These are phyloP conservation scores for Rhazya stricta DNA, from an alignment of 257 asterid genomes.

Conservation along the genomic window DNA sequence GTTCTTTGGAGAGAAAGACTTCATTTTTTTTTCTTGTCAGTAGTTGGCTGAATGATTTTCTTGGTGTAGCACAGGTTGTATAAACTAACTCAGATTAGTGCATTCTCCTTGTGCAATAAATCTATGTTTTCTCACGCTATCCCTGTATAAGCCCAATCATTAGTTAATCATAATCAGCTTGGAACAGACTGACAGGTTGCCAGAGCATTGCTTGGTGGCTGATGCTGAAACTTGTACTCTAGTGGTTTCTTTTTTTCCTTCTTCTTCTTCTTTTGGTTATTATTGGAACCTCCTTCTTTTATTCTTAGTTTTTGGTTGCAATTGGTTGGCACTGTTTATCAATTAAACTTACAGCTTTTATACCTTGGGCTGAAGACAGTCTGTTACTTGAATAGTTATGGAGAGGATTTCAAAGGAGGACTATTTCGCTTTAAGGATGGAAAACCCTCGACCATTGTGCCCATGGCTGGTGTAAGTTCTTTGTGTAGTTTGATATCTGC, in stretches of 20 bases:
- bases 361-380: slow-evolving; percentile 56
- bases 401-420: slow-evolving; percentile 71
- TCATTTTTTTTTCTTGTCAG: background rate
- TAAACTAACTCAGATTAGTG: background rate
- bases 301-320: slow-evolving; percentile 5
- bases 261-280: background rate
- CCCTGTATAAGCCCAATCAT: background rate
- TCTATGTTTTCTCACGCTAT: background rate
- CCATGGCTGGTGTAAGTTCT: slow-evolving; percentile 75
- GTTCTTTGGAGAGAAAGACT: background rate
- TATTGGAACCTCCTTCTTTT: background rate
- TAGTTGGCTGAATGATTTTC: background rate
- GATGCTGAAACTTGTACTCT: background rate
- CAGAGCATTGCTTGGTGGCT: background rate
- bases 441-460: slow-evolving; percentile 63
- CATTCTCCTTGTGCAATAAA: background rate
- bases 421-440: slow-evolving; percentile 89
- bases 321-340: background rate
- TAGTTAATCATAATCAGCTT: background rate
- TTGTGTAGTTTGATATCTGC: background rate
- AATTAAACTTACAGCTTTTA: slow-evolving; percentile 23
- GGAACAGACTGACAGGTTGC: background rate
- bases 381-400: slow-evolving; percentile 69
- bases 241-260: background rate
- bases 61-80: background rate